Base-by-base conservation (phyloP, 2,329 filamentous ascomycete genomes). In the Aspergillus sp. region DNA sequence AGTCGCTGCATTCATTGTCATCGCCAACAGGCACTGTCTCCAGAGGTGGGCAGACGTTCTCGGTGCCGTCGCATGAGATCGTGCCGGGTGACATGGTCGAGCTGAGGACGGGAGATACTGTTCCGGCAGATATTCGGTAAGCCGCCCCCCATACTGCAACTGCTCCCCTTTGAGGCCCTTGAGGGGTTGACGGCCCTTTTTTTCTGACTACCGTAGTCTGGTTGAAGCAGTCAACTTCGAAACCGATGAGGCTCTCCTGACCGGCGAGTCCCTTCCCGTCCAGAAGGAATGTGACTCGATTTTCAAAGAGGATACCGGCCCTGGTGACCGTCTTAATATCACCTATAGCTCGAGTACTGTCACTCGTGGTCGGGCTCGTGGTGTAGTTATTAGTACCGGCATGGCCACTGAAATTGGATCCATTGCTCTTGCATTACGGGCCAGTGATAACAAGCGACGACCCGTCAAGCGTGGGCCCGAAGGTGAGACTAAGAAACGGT, bases 151-250 rank as follows among this genome's bases (percentile, higher is more conserved):
- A 24, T 24, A 24, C 22, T 24, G 22, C 22, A 24, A 7, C 22
- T 24, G 22, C 22, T 24, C 9, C 7, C 26, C 9, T n/a, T 30
- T 30, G 26, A 30, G 11, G 3, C 26, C 26, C 26, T 30, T 11
- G 26, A 30, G 8, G 8, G 26, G 26, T 30, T 30, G 26, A 3
- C 8, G 26, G 8, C 26, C 26, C n/a, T n/a, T 30, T 30, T 34
- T 34, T 18, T 32, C 26, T 55, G 85, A 85, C 11, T 34, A n/a
- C 1, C 1, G 3, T 24, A 57, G 78, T 79, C 49, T 81, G 39
- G 73, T 83, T 47, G 82, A 84, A 67, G 75, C 82, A 48, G 85
- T 92, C 74, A 93, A 93, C 70, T 79, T 93, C 60, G 89, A 89
- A 59, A 89, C 88, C 58, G 90, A 96, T 61, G 85, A 87, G 67